phyloP scores from a whole-genome alignment of 768 basidiomycete genomes.

The Mycena sanguinolenta region DNA sequence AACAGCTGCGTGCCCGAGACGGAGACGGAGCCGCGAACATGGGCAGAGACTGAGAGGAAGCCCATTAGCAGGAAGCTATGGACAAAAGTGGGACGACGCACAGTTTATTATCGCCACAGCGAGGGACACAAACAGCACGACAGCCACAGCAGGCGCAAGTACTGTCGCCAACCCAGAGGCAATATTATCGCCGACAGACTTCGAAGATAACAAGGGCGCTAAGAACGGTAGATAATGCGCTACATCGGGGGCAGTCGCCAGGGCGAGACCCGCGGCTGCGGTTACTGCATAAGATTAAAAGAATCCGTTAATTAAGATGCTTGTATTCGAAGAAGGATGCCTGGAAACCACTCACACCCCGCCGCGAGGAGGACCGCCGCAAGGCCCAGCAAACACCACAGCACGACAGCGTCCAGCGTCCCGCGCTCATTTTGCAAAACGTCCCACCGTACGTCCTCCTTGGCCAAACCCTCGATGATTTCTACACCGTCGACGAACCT shows the following conservation, averaged over 20 bases:
- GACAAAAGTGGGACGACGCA: constrained; percentile 49
- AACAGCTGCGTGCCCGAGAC: constrained; percentile 72
- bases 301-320: constrained; percentile 17
- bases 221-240: constrained; percentile 80
- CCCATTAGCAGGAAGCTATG: not conserved
- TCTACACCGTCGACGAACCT: constrained; percentile 71
- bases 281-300: constrained; percentile 70
- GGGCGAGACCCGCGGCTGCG: constrained; percentile 75
- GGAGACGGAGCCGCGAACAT: constrained; percentile 70
- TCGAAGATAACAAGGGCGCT: constrained; percentile 57
- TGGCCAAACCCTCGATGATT: constrained; percentile 83
- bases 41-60: constrained; percentile 59
- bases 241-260: constrained; percentile 80
- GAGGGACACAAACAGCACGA: constrained; percentile 68
- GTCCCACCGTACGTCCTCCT: constrained; percentile 88
- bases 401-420: constrained; percentile 57
- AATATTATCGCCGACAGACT: constrained; percentile 53
- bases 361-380: constrained; percentile 66
- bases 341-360: constrained; percentile 66
- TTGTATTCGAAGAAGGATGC: constrained; percentile 13
- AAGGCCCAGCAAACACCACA: constrained; percentile 70
- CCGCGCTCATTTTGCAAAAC: constrained; percentile 74
- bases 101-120: constrained; percentile 68
- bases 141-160: constrained; percentile 75
- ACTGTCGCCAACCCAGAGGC: constrained; percentile 76